Evolutionary conservation across 1,284 basidiomycete species (phyloP).

Genomic region (Moniliophthora roreri): DNA sequence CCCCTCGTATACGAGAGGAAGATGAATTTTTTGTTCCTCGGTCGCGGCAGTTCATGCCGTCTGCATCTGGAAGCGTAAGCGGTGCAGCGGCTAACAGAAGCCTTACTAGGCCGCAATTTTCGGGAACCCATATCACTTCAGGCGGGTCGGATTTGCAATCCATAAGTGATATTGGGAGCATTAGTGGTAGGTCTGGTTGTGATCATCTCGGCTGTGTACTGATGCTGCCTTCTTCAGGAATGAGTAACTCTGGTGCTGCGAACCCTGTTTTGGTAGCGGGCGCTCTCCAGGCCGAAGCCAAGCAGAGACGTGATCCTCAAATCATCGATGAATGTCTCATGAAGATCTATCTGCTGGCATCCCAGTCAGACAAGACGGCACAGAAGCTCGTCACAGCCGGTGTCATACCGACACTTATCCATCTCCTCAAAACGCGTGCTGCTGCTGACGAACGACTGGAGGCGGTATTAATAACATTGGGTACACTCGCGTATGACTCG

Average conservation of each 20-base stretch:
- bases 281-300: constrained; percentile 17
- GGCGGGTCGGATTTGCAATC: background rate
- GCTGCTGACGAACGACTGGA: constrained; percentile 7
- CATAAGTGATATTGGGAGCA: constrained; percentile 1
- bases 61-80: background rate
- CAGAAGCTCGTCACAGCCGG: constrained; percentile 15
- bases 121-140: background rate
- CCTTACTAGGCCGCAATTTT: background rate
- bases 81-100: background rate
- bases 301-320: constrained; percentile 5
- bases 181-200: background rate
- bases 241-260: background rate
- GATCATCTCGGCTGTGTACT: background rate
- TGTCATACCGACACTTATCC: constrained; percentile 10
- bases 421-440: constrained; percentile 13
- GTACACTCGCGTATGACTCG: constrained; percentile 13
- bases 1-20: no score
- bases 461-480: constrained; percentile 11
- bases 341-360: constrained; percentile 11
- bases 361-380: constrained; percentile 10
- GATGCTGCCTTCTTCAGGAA: background rate
- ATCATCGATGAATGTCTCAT: constrained; percentile 11
- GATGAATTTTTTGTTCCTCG: no score
- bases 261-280: constrained; percentile 13
- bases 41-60: no score